Base-by-base conservation (phyloP, 331 rosid genomes). In the Arachis monticola region DNA sequence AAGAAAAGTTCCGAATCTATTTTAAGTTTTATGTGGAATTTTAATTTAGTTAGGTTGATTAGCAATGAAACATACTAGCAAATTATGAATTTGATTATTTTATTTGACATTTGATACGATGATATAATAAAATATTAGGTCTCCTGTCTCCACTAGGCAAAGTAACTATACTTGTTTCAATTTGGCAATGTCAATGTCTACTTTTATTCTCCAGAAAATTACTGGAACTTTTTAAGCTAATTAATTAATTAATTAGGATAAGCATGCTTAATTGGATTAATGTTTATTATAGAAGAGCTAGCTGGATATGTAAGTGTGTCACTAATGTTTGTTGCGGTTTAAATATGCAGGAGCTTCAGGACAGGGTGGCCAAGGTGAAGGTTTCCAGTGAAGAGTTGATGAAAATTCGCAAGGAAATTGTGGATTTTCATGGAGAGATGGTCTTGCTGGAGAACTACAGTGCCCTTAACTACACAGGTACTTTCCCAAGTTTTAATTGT, bases 381-480 rank as follows among this genome's bases (percentile, higher is more conserved):
- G 87, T 78, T 67, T 86, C 17, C 10, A 84, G 46, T 64, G 99
- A 95, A 69, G 87, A 88, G 86, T 71, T 92, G 82, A 82, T 89
- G 69, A 88, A 88, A 85, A 87, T 88, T 67, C 87, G 89, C 46
- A 90, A 90, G 79, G 99, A 95, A 80, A 95, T 95, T 60, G 99
- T 95, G 67, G 99, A 95, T 85, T 90, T 95, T 73, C 99, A 95
- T 1, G 99, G 99, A 42, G 99, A 95, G 89, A 95, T 95, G 99
- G 97, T 95, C 64, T 80, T 95, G 85, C 85, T 95, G 82, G 99
- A 95, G 84, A 95, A 95, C 63, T 95, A 95, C 56, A 95, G 99
- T 46, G 96, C 99, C 70, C 96, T 94, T 50, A 92, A 94, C 85
- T 94, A 94, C 76, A 94, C 99, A 81, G 97, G 99, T 94, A 76